Evolutionary conservation across 805 yeast species (phyloP).

Genomic region (Candida bentonensis): DNA sequence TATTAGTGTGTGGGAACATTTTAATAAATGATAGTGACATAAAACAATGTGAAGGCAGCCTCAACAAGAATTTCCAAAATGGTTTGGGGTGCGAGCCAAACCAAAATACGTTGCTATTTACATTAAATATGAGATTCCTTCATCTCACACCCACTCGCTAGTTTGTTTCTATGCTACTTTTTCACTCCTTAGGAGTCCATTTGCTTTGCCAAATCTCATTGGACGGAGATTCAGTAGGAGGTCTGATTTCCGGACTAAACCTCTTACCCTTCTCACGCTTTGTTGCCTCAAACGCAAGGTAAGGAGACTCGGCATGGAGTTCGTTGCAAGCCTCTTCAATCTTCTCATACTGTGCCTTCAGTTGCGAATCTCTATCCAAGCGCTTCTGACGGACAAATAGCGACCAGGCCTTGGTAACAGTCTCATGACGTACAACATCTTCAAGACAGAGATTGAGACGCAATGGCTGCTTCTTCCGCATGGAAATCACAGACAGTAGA

Average conservation of each 20-base stretch:
- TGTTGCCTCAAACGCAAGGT: slow-evolving; percentile 51
- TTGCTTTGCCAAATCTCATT: slow-evolving; percentile 58
- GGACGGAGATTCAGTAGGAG: slow-evolving; percentile 86
- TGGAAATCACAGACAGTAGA: slow-evolving; percentile 71
- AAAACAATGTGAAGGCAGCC: too few species aligned
- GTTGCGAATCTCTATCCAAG: slow-evolving; percentile 20
- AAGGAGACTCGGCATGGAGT: slow-evolving; percentile 31
- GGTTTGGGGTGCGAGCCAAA: too few species aligned
- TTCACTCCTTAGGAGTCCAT: slow-evolving; percentile 18
- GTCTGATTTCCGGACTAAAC: slow-evolving; percentile 71
- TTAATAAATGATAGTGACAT: too few species aligned
- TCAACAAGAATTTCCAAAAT: too few species aligned
- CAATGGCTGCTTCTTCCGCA: slow-evolving; percentile 78
- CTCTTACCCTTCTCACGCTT: slow-evolving; percentile 39
- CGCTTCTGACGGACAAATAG: slow-evolving; percentile 40
- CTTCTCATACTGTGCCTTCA: slow-evolving; percentile 45
- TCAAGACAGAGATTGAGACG: slow-evolving; percentile 61
- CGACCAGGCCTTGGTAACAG: slow-evolving; percentile 75
- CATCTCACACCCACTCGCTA: too few species aligned
- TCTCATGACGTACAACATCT: slow-evolving; percentile 72
- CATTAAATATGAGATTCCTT: too few species aligned
- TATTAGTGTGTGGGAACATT: too few species aligned
- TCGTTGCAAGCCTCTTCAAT: slow-evolving; percentile 63
- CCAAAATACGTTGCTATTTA: too few species aligned
- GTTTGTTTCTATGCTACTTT: too few species aligned